Conservation (phyloP, 805 yeast genomes). For the Scheffersomyces stipitis region DNA sequence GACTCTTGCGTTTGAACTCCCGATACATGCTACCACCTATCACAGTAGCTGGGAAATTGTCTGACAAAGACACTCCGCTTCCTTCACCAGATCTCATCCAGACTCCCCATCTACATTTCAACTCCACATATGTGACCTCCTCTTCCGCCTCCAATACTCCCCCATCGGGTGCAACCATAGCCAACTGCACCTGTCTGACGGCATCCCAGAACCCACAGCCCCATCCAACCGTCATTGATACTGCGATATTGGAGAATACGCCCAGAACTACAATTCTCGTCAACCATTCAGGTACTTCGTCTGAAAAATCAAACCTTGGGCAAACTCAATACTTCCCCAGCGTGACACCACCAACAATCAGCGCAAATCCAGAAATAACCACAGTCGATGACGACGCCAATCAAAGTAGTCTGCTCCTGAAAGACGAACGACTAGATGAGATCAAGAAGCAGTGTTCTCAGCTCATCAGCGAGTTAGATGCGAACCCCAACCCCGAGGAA, state of each 20-base stretch:
- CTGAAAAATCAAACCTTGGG: too few species aligned
- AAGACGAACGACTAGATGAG: constrained; percentile 24
- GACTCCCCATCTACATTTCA: background rate
- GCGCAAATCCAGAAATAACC: background rate
- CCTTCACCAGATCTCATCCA: background rate
- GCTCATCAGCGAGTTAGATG: constrained; percentile 31
- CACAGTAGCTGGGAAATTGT: background rate
- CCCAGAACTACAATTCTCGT: background rate
- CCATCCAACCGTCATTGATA: background rate
- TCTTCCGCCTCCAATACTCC: background rate
- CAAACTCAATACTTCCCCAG: too few species aligned
- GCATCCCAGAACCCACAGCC: background rate
- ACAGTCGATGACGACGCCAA: constrained; percentile 4
- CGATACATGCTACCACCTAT: background rate
- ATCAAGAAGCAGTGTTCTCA: constrained; percentile 32
- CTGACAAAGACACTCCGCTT: background rate
- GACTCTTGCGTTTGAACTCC: background rate
- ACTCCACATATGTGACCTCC: too few species aligned
- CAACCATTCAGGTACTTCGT: too few species aligned
- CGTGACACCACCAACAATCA: background rate
- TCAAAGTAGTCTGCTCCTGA: constrained; percentile 5
- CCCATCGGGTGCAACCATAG: background rate
- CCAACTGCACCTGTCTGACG: too few species aligned
- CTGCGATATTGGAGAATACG: background rate
- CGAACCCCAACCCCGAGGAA: constrained; percentile 37